Percentiles rank a stretch among this genome's conserved stretches.
Evolutionary conservation across 306 rosid genomes (phyloP).

Genomic region (Fagus crenata): DNA sequence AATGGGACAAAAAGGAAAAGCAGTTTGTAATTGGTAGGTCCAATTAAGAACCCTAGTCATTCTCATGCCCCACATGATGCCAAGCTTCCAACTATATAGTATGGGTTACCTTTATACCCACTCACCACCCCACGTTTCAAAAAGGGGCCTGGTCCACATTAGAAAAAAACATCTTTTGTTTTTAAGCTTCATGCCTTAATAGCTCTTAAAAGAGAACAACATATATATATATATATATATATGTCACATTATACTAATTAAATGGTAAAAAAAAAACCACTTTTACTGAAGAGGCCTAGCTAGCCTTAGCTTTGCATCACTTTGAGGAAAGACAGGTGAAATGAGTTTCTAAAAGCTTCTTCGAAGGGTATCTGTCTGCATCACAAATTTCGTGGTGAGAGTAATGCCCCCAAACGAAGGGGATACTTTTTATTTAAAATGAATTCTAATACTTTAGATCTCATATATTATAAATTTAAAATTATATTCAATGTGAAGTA

Average conservation of each 20-base stretch:
- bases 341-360: constrained; percentile 3
- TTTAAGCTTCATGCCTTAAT: constrained; percentile 6
- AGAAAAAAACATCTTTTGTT: constrained; percentile 1
- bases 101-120: constrained; percentile 34
- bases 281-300: constrained; percentile 12
- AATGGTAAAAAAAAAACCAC: background rate
- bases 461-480: too few species aligned
- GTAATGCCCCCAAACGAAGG: background rate
- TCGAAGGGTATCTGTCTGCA: background rate
- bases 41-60: constrained; percentile 16
- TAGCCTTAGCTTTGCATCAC: background rate
- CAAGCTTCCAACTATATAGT: constrained; percentile 14
- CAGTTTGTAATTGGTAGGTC: constrained; percentile 27
- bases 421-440: too few species aligned
- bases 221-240: background rate
- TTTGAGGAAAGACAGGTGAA: background rate
- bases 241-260: too few species aligned
- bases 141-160: background rate
- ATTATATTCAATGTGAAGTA: too few species aligned
- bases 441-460: too few species aligned
- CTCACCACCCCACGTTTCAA: constrained; percentile 23
- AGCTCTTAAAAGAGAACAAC: background rate
- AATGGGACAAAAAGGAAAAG: constrained; percentile 25
- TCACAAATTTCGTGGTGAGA: background rate
- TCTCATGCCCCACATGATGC: constrained; percentile 34